A percentile compares a stretch with the other conserved stretches of the same genome.
Conservation (phyloP, 768 basidiomycete genomes). For the Leccinum subgranulosum region DNA sequence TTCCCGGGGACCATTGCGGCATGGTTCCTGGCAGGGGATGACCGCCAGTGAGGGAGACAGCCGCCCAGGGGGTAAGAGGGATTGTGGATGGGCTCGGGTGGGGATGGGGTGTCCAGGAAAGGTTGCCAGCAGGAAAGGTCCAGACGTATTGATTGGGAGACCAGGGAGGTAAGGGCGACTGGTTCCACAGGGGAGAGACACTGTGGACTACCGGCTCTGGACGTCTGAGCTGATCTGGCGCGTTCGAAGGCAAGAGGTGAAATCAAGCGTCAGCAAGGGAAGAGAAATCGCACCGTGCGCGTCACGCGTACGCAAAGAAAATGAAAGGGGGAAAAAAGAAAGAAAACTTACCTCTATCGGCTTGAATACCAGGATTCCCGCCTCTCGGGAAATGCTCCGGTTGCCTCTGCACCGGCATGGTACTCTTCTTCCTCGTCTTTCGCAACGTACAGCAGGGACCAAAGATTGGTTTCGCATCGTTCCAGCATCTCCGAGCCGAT, state of each 20-base stretch:
- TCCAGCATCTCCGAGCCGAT: constrained; percentile 1
- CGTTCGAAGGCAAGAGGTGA: neutral
- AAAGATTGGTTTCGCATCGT: constrained; percentile 11
- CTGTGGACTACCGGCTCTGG: neutral
- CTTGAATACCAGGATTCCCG: constrained; percentile 21
- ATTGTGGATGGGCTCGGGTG: constrained; percentile 8
- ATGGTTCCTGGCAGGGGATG: constrained; percentile 23
- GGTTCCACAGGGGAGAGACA: constrained; percentile 3
- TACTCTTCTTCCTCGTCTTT: neutral
- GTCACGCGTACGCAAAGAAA: neutral
- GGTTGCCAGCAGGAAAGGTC: constrained; percentile 21
- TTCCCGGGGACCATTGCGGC: constrained; percentile 26
- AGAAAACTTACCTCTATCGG: constrained; percentile 12
- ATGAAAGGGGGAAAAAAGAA: neutral
- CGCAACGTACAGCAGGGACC: constrained; percentile 6
- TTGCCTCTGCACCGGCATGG: neutral
- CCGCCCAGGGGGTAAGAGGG: constrained; percentile 16
- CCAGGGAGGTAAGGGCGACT: constrained; percentile 6
- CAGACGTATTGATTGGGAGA: constrained; percentile 22
- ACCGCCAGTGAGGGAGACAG: constrained; percentile 17
- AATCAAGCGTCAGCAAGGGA: constrained; percentile 2
- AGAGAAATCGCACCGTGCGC: neutral
- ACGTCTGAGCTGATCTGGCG: constrained; percentile 5
- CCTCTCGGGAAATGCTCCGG: constrained; percentile 17
- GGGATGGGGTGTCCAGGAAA: constrained; percentile 27